Evolutionary conservation across 2,329 filamentous ascomycete species (phyloP).

Genomic region (Cladosporium sp.): DNA sequence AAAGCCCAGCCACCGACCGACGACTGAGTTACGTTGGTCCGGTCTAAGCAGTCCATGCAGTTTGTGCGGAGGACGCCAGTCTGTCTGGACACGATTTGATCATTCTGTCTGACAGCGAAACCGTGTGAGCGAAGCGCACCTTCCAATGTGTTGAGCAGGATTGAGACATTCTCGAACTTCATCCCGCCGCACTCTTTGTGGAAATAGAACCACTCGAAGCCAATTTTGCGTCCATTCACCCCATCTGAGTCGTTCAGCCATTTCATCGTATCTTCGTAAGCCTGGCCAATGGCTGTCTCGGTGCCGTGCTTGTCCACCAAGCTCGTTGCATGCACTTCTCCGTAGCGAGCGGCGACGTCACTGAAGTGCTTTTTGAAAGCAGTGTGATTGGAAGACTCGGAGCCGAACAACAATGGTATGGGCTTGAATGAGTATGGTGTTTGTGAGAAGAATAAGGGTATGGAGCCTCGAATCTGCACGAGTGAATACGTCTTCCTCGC

Average conservation of each 20-base stretch:
- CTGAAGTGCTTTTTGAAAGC: conserved; percentile 80
- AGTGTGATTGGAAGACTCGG: conserved; percentile 68
- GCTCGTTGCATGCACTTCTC: conserved; percentile 71
- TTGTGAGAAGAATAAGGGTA: conserved; percentile 93
- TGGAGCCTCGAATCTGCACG: conserved; percentile 82
- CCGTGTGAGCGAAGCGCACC: conserved; percentile 65
- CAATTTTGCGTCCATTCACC: conserved; percentile 50
- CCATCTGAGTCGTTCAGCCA: conserved; percentile 61
- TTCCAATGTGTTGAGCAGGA: conserved; percentile 68
- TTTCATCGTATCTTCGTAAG: conserved; percentile 67
- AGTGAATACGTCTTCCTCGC: conserved; percentile 70
- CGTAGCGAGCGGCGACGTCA: conserved; percentile 65
- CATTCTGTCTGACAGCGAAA: conserved; percentile 59
- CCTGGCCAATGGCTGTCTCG: conserved; percentile 72
- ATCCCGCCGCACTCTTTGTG: conserved; percentile 89
- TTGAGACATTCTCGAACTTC: conserved; percentile 92
- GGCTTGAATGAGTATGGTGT: conserved; percentile 92
- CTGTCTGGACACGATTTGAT: conserved; percentile 50
- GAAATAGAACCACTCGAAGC: conserved; percentile 97
- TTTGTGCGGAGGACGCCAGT: conserved; percentile 84
- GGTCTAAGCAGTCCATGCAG: conserved; percentile 97
- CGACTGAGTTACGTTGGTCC: conserved; percentile 93
- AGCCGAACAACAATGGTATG: conserved; percentile 75
- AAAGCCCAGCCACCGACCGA: conserved; percentile 81
- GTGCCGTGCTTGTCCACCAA: conserved; percentile 84